Base-by-base conservation (phyloP, 345 rosid species). In the Luvunga scandens region DNA sequence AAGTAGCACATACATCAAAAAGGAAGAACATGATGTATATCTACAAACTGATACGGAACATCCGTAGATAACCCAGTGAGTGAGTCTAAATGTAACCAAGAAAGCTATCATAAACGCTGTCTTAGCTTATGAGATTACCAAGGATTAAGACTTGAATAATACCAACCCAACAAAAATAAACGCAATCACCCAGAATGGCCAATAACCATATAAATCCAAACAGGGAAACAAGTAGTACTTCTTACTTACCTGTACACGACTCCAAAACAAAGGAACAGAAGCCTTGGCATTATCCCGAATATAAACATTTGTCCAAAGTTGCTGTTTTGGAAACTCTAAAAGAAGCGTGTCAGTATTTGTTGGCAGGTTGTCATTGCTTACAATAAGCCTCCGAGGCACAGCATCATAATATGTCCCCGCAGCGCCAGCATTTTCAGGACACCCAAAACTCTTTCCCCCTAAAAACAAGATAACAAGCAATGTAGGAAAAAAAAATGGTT, bases 401-500 rank as follows among this genome's bases (percentile, higher is more conserved):
- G 92, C 90, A 88, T 91, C 94, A 85, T 85, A 91, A 79, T 84
- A 91, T 63, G 94, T 91, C 70, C 94, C 94, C 12, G 94, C 89
- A 83, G 89, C 94, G n/a, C 94, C 94, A 3, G 92, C 72, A 42
- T 91, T 91, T 62, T 85, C 90, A 28, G 85, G 76, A 79, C 94
- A 91, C 25, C 92, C 89, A 78, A 86, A 64, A 80, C 94, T 91
- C 82, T 81, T 81, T 38, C 92, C 92, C 5, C 94, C 94, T 91
- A 88, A 31, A 83, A 69, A 80, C 6, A 69, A 45, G n/a, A 67
- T 38, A n/a, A 18, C 75, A 75, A 22, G 61, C 25, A 55, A 56
- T 18, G 6, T 55, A 14, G 1, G 67, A 30, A 4, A 30, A n/a
- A 27, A 33, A 28, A 13, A 61, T 12, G 66, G 36, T 30, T 63